These are phyloP conservation scores for Schizopora paradoxa DNA, from an alignment of 1,284 basidiomycete genomes.

Conservation along the genomic window DNA sequence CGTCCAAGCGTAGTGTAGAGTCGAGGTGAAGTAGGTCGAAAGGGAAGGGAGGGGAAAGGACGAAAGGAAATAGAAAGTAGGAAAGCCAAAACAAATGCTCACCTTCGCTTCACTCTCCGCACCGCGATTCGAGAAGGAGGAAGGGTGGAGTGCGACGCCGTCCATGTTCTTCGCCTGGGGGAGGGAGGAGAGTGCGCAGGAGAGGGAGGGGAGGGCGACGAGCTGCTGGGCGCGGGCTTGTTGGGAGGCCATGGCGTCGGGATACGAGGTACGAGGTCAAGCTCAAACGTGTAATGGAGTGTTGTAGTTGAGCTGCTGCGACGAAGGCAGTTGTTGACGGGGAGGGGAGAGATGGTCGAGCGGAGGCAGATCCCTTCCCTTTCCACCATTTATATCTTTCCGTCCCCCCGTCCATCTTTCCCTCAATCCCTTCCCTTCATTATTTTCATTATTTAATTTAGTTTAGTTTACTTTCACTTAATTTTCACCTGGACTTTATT, in stretches of 20 bases:
- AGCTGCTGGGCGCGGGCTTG: slow-evolving; percentile 41
- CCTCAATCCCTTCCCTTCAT: too few relatives aligned
- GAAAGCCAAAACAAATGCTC: slow-evolving; percentile 18
- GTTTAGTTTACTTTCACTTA: too few relatives aligned
- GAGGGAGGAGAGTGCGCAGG: slow-evolving; percentile 57
- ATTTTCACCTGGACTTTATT: too few relatives aligned
- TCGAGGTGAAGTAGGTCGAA: too few relatives aligned
- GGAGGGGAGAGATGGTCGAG: too few relatives aligned
- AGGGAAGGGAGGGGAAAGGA: slow-evolving; percentile 16
- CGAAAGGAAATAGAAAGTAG: slow-evolving; percentile 7
- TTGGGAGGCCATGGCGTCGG: slow-evolving; percentile 20
- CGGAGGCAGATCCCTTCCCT: too few relatives aligned
- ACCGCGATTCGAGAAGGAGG: slow-evolving; percentile 59
- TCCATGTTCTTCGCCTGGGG: slow-evolving; percentile 65
- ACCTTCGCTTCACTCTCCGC: slow-evolving; percentile 74
- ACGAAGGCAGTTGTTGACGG: too few relatives aligned
- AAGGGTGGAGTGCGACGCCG: slow-evolving; percentile 57
- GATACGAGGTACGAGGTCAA: slow-evolving; percentile 13
- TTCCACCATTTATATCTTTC: too few relatives aligned
- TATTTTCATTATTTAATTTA: too few relatives aligned
- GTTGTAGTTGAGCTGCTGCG: too few relatives aligned
- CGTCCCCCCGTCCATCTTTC: too few relatives aligned
- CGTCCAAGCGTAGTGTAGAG: too few relatives aligned
- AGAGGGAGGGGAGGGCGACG: slow-evolving; percentile 64
- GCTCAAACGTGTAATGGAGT: not conserved